Conservation (phyloP, 1,284 basidiomycete species). For the Tylopilus sp. region DNA sequence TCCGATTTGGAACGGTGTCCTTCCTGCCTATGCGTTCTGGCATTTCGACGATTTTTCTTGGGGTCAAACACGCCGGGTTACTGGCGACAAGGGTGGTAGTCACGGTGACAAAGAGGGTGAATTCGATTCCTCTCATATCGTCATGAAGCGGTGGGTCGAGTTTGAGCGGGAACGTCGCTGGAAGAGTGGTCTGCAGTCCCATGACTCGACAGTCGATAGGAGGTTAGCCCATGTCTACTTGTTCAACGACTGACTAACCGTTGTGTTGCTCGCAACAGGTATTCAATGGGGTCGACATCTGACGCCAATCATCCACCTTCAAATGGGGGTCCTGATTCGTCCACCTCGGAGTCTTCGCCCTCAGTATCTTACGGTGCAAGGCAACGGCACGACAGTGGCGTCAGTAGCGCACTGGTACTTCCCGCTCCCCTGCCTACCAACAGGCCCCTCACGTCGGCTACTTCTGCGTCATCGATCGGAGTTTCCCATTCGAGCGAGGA, state of each 20-base stretch:
- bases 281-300: slow-evolving; percentile 73
- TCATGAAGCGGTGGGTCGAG: slow-evolving; percentile 99
- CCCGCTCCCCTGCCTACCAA: slow-evolving; percentile 63
- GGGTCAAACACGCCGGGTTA: slow-evolving; percentile 92
- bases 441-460: slow-evolving; percentile 41
- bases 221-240: slow-evolving; percentile 45
- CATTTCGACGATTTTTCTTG: slow-evolving; percentile 99
- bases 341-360: slow-evolving; percentile 55
- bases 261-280: slow-evolving; percentile 48
- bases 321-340: slow-evolving; percentile 50
- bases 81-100: slow-evolving; percentile 67
- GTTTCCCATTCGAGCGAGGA: slow-evolving; percentile 66
- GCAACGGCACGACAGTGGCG: slow-evolving; percentile 54
- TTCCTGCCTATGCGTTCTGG: slow-evolving; percentile 96
- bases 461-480: slow-evolving; percentile 53
- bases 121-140: slow-evolving; percentile 94
- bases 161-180: slow-evolving; percentile 95
- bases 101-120: slow-evolving; percentile 93
- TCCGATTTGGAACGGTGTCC: slow-evolving; percentile 93
- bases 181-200: slow-evolving; percentile 81
- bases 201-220: slow-evolving; percentile 75
- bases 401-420: slow-evolving; percentile 60
- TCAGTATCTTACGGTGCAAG: slow-evolving; percentile 43
- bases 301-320: slow-evolving; percentile 60
- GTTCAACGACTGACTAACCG: slow-evolving; percentile 14